Evolutionary conservation across 2,329 filamentous ascomycete species (phyloP), one percentile per base, ranked within the genome.

Genomic region (Fusarium sp.): DNA sequence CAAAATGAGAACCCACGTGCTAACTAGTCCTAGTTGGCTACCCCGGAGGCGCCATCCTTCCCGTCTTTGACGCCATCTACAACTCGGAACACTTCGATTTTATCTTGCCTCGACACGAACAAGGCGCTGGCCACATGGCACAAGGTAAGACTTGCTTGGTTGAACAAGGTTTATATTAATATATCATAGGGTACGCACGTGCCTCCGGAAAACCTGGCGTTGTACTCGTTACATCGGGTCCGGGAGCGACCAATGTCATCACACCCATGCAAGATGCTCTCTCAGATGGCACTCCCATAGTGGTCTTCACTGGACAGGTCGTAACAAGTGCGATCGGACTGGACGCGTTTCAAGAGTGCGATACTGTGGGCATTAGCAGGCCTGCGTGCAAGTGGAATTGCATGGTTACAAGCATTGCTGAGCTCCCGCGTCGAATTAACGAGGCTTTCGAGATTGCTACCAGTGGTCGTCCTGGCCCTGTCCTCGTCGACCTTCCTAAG

Each of bases 391-490:
- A 98, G 86, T 99, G 96, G 96, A 98, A 98, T 78, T 93, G 97
- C 67, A 97, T 98, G 94, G 94, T 98, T 52, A 98, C 84, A 98
- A 97, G 92, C 81, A 91, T 97, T 60, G 94, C 93, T 53, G 96
- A 99, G 83, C 87, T 99, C 60, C 96, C 96, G 53, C 90, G 93
- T 76, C 90, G 95, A 72, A 98, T 98, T 80, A 97, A 98, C 81
- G 96, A 98, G 84, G 96, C 96, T 49, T 98, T 98, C 78, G 95
- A 98, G 84, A 98, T 98, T 79, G 96, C 96, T 42, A 98, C 94
- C 44, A 95, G 92, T 77, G 96, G 96, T 67, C 90, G 96, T 53
- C 96, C 96, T 17, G 96, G 96, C 27, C 96, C 96, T 33, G 96
- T 98, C 38, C 89, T 99, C 68, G 94, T 99, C 69, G 96, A 99